Conservation (phyloP, 805 yeast species). For the Candida ovalis region DNA sequence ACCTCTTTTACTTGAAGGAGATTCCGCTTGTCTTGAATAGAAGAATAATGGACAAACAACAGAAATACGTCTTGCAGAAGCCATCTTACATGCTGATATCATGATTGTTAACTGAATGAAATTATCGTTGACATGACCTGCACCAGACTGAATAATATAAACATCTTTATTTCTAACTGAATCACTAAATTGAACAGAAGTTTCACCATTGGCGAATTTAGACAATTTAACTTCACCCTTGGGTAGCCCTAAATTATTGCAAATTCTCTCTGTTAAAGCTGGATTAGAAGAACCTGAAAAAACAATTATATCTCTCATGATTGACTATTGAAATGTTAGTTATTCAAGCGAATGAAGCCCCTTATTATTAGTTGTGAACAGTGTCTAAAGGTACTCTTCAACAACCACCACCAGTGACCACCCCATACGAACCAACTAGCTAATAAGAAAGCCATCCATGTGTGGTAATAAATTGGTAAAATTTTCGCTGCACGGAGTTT, state of each 20-base stretch:
- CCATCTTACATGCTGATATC: slow-evolving; percentile 89
- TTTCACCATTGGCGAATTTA: slow-evolving; percentile 88
- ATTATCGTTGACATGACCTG: slow-evolving; percentile 84
- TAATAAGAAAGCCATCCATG: no score
- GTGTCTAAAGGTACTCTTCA: neutral
- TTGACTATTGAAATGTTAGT: no score
- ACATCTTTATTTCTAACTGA: slow-evolving; percentile 97
- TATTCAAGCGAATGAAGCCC: no score
- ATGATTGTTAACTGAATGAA: slow-evolving; percentile 78
- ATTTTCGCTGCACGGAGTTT: neutral
- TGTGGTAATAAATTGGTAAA: no score
- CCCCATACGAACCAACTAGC: no score
- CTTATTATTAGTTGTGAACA: neutral
- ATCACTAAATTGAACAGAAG: slow-evolving; percentile 78
- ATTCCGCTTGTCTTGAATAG: slow-evolving; percentile 93
- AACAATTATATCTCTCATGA: slow-evolving; percentile 79
- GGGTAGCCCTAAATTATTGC: slow-evolving; percentile 71
- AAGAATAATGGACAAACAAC: slow-evolving; percentile 94
- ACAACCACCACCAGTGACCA: neutral
- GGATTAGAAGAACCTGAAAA: slow-evolving; percentile 93
- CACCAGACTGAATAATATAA: slow-evolving; percentile 81
- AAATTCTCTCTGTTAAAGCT: slow-evolving; percentile 65
- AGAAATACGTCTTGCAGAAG: slow-evolving; percentile 83
- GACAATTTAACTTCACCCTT: slow-evolving; percentile 62
- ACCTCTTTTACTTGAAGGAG: slow-evolving; percentile 75